phyloP scores from a whole-genome alignment of 2,329 filamentous ascomycete species.

The Microsporum audouinii region DNA sequence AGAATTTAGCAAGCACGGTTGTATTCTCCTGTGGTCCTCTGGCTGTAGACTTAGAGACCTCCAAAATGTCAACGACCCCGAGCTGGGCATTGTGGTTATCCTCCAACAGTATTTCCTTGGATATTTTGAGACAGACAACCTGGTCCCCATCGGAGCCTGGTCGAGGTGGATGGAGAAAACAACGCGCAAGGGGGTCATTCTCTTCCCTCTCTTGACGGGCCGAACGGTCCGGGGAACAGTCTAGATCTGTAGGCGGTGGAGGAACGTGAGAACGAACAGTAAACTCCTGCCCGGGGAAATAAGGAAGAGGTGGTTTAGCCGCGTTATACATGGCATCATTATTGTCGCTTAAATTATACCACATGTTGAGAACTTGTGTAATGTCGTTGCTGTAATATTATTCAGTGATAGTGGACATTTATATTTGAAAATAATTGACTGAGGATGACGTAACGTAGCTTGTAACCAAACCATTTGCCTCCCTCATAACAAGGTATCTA shows the following conservation, averaged over 20 bases:
- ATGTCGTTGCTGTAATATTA: no score
- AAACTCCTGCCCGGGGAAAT: not conserved
- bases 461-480: no score
- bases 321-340: not conserved
- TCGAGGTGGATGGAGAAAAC: conserved; percentile 4
- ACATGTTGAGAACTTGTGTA: no score
- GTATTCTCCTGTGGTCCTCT: not conserved
- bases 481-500: no score
- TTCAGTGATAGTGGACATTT: no score
- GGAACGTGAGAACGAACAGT: not conserved
- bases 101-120: not conserved
- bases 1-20: conserved; percentile 9
- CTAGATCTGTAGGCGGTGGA: not conserved
- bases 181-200: conserved; percentile 3
- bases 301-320: not conserved
- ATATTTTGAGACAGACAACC: conserved; percentile 2
- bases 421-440: no score
- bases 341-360: no score
- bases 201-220: not conserved
- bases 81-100: conserved; percentile 8
- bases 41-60: not conserved
- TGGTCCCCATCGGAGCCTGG: not conserved
- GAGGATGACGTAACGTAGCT: no score
- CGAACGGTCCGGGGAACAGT: not conserved
- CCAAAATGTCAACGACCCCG: not conserved